Conservation (phyloP, 2,329 filamentous ascomycete species). For the Epichloe typhina region DNA sequence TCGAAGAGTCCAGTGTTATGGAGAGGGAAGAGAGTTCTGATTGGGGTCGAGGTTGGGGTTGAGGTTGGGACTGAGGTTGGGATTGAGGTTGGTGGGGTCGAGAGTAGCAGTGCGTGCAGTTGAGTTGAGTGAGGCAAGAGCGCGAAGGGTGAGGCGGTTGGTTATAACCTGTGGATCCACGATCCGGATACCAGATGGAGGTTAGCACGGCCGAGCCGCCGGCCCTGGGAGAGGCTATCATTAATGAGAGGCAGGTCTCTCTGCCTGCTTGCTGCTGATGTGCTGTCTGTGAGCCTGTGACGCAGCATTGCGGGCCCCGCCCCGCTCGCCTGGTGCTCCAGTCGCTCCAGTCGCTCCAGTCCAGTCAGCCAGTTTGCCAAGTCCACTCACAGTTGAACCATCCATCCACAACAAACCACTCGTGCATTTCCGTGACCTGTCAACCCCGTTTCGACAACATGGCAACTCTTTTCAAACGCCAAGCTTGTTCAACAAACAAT, state of each 20-base stretch:
- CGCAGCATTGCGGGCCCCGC: neutral
- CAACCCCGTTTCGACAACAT: neutral
- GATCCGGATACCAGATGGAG: neutral
- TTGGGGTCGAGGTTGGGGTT: neutral
- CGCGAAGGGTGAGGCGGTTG: neutral
- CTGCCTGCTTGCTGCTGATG: neutral
- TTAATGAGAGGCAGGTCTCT: too few relatives aligned
- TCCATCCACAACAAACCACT: neutral
- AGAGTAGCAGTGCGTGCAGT: neutral
- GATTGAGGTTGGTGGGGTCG: neutral
- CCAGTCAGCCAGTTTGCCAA: too few relatives aligned
- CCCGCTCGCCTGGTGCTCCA: too few relatives aligned
- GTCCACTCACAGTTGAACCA: too few relatives aligned
- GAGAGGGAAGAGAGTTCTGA: neutral
- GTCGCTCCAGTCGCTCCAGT: too few relatives aligned
- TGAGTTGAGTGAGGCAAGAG: neutral
- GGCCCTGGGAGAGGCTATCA: too few relatives aligned
- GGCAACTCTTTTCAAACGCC: neutral
- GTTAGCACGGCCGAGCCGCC: neutral
- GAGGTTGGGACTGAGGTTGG: neutral
- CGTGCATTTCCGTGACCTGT: neutral
- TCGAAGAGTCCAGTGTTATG: neutral
- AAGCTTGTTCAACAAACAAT: neutral
- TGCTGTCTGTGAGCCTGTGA: neutral
- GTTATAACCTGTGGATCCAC: neutral